Conservation (phyloP, 176 grass and related monocot species). For the Triticum dicoccoides region DNA sequence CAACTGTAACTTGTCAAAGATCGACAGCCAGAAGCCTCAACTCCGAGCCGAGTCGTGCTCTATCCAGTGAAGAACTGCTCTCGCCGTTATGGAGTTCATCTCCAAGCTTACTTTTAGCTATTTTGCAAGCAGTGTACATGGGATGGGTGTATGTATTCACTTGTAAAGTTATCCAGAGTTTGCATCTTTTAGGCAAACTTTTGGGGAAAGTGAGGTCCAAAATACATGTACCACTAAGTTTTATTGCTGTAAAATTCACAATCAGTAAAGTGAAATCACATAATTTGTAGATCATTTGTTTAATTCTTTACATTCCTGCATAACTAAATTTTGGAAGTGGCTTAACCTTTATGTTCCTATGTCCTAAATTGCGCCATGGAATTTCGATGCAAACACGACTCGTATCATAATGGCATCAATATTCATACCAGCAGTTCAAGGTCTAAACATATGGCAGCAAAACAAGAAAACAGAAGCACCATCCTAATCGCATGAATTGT, state of each 20-base stretch:
- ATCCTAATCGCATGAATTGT: conserved; percentile 3
- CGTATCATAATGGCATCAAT: not conserved
- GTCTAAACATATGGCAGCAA: conserved; percentile 11
- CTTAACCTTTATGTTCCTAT: not conserved
- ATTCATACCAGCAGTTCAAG: not conserved
- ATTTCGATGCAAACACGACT: not conserved
- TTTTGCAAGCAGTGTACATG: conserved; percentile 31
- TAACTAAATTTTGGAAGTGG: not conserved
- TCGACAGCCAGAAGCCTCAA: conserved; percentile 9
- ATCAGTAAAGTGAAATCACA: conserved; percentile 14
- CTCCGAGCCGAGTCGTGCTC: conserved; percentile 19
- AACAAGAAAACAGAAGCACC: conserved; percentile 21
- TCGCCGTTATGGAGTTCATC: not conserved
- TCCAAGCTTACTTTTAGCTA: conserved; percentile 1
- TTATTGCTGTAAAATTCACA: conserved; percentile 18
- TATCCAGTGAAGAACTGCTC: not conserved
- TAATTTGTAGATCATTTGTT: not conserved
- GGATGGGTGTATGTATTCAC: not conserved
- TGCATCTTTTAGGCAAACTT: conserved; percentile 30
- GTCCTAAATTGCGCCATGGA: no score
- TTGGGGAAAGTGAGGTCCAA: conserved; percentile 37
- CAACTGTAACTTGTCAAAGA: conserved; percentile 9
- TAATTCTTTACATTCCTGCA: not conserved
- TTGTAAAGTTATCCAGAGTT: conserved; percentile 23
- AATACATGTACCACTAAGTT: conserved; percentile 18